phyloP scores from a whole-genome alignment of 768 basidiomycete genomes.

The Mycena amicta region DNA sequence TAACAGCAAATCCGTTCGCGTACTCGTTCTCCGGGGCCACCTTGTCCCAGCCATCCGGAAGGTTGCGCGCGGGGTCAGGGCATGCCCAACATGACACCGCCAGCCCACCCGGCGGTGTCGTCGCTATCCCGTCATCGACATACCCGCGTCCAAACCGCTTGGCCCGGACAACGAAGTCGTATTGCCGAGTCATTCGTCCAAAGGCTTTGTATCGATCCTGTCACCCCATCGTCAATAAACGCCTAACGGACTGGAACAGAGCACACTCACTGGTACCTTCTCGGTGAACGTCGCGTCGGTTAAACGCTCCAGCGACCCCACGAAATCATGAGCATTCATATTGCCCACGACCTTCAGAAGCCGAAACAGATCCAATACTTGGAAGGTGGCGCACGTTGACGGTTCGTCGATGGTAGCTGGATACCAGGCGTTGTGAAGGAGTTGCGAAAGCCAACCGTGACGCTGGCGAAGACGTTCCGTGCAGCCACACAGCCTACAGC shows the following conservation, averaged over 20 bases:
- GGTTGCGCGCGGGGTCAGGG: conserved; percentile 14
- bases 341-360: conserved; percentile 16
- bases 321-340: conserved; percentile 18
- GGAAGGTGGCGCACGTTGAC: conserved; percentile 11
- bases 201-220: conserved; percentile 9
- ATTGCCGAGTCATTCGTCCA: neutral
- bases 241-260: neutral
- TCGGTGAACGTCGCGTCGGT: neutral
- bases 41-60: conserved; percentile 20
- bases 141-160: conserved; percentile 16
- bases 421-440: conserved; percentile 17
- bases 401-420: conserved; percentile 16
- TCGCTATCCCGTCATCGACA: neutral
- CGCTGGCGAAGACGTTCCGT: neutral
- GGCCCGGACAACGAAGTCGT: neutral
- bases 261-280: conserved; percentile 6
- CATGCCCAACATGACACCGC: conserved; percentile 23
- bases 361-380: conserved; percentile 13
- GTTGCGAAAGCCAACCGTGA: neutral
- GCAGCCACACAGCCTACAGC: neutral
- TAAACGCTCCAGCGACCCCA: conserved; percentile 7
- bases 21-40: neutral
- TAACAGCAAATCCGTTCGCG: neutral
- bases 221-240: neutral
- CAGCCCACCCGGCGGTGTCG: neutral